Base-by-base conservation (phyloP, 805 yeast species). In the Brettanomyces naardenensis region DNA sequence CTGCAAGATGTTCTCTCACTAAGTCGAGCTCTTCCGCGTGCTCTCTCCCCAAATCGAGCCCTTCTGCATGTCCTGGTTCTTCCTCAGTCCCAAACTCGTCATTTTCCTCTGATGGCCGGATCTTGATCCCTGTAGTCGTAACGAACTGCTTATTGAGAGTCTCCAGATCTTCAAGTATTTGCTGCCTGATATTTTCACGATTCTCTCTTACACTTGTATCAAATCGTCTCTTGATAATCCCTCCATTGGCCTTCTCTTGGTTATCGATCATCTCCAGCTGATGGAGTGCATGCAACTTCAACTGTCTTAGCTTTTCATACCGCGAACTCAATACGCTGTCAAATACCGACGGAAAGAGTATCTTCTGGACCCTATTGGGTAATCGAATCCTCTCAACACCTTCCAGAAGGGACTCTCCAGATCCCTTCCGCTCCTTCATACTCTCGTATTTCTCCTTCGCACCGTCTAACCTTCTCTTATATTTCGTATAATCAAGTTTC, bases 401-500 rank as follows among this genome's bases (percentile, higher is more conserved):
- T 6, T 35, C 5, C 28, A 10, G 10, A 19, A 28, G 14, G 14
- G n/a, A 27, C 19, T 19, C 20, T 13, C 29, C 15, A 5, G 38
- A n/a, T n/a, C 17, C 13, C 10, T 11, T 14, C 41, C 32, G 4
- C 36, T 38, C 5, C 39, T 26, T 7, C 5, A 26, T 25, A 9
- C 6, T 7, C 10, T 26, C 19, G 20, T 27, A 19, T 28, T 31
- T 26, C 27, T 27, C n/a, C 26, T 17, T 17, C n/a, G 14, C 3
- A 22, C 13, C 9, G 6, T 49, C 46, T 6, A 59, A 44, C 11
- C 35, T 30, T 1, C 39, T 27, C 15, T 53, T 50, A 33, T 48
- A 47, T 0, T 36, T 33, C 2, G 29, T 36, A 19, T 39, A 56
- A 10, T 52, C 47, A 9, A 40, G 41, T 27, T 44, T 49, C 11